Evolutionary conservation across 2,329 filamentous ascomycete genomes (phyloP).

Genomic region (Trichoderma gracile): DNA sequence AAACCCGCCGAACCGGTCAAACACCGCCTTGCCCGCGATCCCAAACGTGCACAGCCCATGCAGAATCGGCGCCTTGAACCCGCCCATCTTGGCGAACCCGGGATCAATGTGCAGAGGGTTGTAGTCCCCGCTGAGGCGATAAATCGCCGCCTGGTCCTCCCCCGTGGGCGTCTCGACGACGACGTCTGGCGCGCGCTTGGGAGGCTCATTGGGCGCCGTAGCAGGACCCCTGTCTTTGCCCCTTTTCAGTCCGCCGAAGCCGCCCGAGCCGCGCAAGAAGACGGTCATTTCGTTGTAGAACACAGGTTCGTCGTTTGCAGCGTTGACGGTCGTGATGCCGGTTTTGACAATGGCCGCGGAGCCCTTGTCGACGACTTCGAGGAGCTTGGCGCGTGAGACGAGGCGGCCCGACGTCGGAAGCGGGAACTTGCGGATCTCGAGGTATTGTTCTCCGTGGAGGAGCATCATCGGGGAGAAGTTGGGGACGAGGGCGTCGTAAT

Average conservation of each 20-base stretch:
- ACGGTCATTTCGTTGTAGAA: slow-evolving; percentile 97
- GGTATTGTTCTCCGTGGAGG: slow-evolving; percentile 96
- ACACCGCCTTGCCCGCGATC: slow-evolving; percentile 85
- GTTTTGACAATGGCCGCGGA: slow-evolving; percentile 80
- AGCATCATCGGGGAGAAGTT: slow-evolving; percentile 99
- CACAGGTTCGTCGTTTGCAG: slow-evolving; percentile 80
- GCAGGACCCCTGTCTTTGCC: slow-evolving; percentile 74
- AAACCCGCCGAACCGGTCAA: slow-evolving; percentile 76
- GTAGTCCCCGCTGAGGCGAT: slow-evolving; percentile 89
- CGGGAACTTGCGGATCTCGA: slow-evolving; percentile 89
- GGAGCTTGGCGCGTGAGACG: slow-evolving; percentile 72
- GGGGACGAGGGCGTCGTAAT: slow-evolving; percentile 78
- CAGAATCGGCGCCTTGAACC: slow-evolving; percentile 91
- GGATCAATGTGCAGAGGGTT: slow-evolving; percentile 98
- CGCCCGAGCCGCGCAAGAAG: slow-evolving; percentile 87
- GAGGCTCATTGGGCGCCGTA: slow-evolving; percentile 76
- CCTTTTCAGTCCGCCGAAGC: slow-evolving; percentile 83
- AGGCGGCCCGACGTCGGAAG: slow-evolving; percentile 82
- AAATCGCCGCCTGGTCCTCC: slow-evolving; percentile 89
- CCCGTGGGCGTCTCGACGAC: slow-evolving; percentile 84
- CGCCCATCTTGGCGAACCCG: slow-evolving; percentile 88
- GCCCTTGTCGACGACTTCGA: slow-evolving; percentile 97
- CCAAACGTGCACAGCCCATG: slow-evolving; percentile 98
- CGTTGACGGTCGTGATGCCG: slow-evolving; percentile 80
- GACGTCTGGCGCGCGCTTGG: slow-evolving; percentile 73